phyloP scores from a whole-genome alignment of 2,329 filamentous ascomycete genomes.

The Fusarium chaquense region DNA sequence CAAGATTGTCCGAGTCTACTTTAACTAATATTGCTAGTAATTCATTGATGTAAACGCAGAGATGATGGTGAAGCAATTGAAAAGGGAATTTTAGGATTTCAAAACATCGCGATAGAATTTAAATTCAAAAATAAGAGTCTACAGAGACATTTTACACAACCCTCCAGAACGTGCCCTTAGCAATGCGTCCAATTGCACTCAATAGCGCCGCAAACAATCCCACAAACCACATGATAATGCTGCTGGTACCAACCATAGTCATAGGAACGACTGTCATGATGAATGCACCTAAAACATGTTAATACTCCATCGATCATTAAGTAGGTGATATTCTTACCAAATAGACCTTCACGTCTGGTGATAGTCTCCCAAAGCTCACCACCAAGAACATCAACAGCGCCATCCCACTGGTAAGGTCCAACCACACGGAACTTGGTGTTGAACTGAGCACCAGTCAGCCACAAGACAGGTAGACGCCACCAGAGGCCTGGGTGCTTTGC shows the following conservation, averaged over 20 bases:
- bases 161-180: background rate
- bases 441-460: background rate
- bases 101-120: background rate
- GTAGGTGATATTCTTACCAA: background rate
- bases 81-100: background rate
- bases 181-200: background rate
- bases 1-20: background rate
- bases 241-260: slow-evolving; percentile 1
- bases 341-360: background rate
- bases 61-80: background rate
- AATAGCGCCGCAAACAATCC: background rate
- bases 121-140: background rate
- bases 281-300: background rate
- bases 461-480: background rate
- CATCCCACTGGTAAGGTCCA: background rate
- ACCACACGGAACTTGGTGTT: background rate
- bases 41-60: background rate
- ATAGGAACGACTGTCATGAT: background rate
- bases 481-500: background rate
- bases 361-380: slow-evolving; percentile 1
- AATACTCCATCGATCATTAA: background rate
- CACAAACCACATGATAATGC: background rate
- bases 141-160: background rate
- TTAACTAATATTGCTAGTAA: background rate
- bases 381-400: background rate